Evolutionary conservation across 2,329 filamentous ascomycete genomes (phyloP).

Genomic region (Drechslera avenae): DNA sequence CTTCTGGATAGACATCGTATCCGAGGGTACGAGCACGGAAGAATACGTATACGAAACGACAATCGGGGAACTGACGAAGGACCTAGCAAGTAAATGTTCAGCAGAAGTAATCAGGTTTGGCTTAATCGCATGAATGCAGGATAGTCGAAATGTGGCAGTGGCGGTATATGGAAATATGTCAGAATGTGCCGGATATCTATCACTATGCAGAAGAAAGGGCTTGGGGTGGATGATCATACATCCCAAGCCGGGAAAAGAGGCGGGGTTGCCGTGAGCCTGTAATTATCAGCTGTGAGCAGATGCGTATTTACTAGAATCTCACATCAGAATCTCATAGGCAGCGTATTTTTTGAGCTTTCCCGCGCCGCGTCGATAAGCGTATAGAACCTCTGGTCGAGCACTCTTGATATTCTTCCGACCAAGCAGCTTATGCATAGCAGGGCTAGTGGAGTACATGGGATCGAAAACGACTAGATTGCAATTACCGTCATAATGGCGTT

Average conservation of each 20-base stretch:
- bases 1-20: constrained; percentile 48
- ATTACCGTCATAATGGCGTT: constrained; percentile 67
- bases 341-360: constrained; percentile 71
- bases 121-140: neutral
- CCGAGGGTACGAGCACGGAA: constrained; percentile 45
- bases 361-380: constrained; percentile 70
- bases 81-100: constrained; percentile 39
- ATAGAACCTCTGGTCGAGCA: constrained; percentile 62
- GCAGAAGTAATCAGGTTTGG: constrained; percentile 13
- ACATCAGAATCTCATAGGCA: constrained; percentile 82
- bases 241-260: constrained; percentile 49
- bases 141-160: constrained; percentile 1
- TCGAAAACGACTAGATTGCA: constrained; percentile 84
- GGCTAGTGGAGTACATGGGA: constrained; percentile 76
- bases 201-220: constrained; percentile 7
- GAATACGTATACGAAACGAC: constrained; percentile 47
- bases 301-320: constrained; percentile 36
- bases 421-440: constrained; percentile 64
- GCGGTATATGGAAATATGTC: constrained; percentile 18
- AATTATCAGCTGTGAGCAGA: constrained; percentile 7
- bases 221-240: constrained; percentile 40
- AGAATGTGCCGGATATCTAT: constrained; percentile 24
- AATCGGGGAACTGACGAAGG: constrained; percentile 45
- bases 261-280: constrained; percentile 45
- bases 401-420: constrained; percentile 54